Percentiles rank a stretch among this genome's conserved stretches.
Conservation (phyloP, 1,284 basidiomycete species). For the Vanrija humicola region DNA sequence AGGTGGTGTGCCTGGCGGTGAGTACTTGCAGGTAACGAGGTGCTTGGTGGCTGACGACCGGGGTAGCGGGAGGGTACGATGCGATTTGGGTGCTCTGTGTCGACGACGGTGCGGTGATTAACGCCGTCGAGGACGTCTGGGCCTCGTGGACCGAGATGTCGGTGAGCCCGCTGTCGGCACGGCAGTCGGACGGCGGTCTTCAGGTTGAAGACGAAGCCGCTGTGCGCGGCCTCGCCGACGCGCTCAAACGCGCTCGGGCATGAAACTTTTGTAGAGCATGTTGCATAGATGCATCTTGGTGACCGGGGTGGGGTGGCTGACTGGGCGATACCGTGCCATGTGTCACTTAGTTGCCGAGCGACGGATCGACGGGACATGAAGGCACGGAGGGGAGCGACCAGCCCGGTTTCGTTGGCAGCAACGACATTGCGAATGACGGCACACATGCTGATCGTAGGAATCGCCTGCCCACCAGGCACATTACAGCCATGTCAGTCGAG, state of each 20-base stretch:
- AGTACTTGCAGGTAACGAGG: conserved; percentile 5
- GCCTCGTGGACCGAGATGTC: conserved; percentile 63
- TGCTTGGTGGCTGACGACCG: neutral
- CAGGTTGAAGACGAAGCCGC: conserved; percentile 60
- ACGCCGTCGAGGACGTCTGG: conserved; percentile 69
- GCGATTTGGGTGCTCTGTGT: conserved; percentile 88
- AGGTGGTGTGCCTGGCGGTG: conserved; percentile 90
- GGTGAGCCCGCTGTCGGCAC: conserved; percentile 73
- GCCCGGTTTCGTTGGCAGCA: no score
- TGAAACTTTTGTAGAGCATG: neutral
- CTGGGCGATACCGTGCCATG: no score
- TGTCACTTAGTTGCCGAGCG: no score
- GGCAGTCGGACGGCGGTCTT: conserved; percentile 73
- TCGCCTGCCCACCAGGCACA: no score
- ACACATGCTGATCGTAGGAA: no score
- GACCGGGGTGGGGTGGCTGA: no score
- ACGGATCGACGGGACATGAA: no score
- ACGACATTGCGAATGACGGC: no score
- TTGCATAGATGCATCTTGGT: no score
- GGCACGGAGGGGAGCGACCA: no score
- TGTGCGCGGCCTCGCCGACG: conserved; percentile 60
- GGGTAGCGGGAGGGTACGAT: conserved; percentile 88
- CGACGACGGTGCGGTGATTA: conserved; percentile 51
- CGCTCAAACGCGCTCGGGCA: conserved; percentile 4
- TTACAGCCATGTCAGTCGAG: no score